Percentiles rank a stretch among this genome's conserved stretches.
These are phyloP conservation scores for Kodamaea hsintzibuensis DNA, from an alignment of 805 yeast genomes.

Conservation along the genomic window DNA sequence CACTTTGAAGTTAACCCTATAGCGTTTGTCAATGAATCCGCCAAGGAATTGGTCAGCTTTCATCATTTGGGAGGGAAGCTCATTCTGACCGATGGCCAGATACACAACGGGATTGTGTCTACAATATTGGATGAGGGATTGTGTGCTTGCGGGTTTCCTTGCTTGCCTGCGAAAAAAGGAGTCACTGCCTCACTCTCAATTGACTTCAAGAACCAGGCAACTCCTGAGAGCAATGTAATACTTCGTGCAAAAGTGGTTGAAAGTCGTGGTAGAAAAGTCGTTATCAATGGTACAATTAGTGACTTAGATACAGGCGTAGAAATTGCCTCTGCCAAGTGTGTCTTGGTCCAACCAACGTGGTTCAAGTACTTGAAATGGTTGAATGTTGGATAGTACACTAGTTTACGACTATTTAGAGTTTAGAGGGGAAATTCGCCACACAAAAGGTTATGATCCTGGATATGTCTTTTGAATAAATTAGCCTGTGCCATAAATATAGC, in stretches of 20 bases:
- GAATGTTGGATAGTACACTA: background rate
- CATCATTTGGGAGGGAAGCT: conserved; percentile 69
- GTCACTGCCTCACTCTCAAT: conserved; percentile 81
- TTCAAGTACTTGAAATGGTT: conserved; percentile 64
- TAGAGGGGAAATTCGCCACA: background rate
- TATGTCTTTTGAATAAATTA: background rate
- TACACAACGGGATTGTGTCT: conserved; percentile 80
- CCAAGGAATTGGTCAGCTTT: conserved; percentile 60
- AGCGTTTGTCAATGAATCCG: conserved; percentile 51
- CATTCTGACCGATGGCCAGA: conserved; percentile 66
- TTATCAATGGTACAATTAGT: conserved; percentile 66
- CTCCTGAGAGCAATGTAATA: conserved; percentile 63
- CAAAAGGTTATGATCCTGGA: background rate
- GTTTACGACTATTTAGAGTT: background rate
- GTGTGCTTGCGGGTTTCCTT: conserved; percentile 82
- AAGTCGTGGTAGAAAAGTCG: conserved; percentile 76
- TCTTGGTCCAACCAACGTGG: conserved; percentile 88
- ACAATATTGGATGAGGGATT: conserved; percentile 82
- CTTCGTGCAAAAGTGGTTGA: conserved; percentile 66
- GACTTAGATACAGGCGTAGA: conserved; percentile 38
- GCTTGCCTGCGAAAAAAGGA: conserved; percentile 78
- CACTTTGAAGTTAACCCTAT: conserved; percentile 77
- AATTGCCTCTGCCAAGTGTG: conserved; percentile 65
- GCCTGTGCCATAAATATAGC: background rate
- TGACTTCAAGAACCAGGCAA: conserved; percentile 62